Evolutionary conservation across 106 monocot species (phyloP).

Genomic region (Acorus calamus): DNA sequence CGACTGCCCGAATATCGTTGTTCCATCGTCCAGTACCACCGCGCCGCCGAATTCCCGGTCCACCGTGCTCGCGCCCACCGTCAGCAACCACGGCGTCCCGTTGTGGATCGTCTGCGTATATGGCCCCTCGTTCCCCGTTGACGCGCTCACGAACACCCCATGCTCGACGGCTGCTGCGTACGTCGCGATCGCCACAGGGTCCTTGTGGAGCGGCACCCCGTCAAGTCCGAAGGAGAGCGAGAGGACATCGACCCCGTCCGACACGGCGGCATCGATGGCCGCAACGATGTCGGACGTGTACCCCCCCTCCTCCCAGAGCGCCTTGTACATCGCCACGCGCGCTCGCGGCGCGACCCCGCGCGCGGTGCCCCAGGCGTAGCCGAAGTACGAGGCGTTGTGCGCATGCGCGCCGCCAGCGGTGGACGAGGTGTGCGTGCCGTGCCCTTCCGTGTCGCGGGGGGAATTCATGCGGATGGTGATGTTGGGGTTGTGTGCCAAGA

Average conservation of each 20-base stretch:
- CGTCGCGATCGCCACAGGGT: constrained; percentile 53
- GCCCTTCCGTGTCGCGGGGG: constrained; percentile 52
- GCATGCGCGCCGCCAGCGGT: constrained; percentile 50
- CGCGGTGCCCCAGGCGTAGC: constrained; percentile 44
- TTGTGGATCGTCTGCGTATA: constrained; percentile 32
- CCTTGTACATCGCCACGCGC: constrained; percentile 58
- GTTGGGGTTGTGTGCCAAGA: too few species aligned
- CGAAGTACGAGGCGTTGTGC: constrained; percentile 32
- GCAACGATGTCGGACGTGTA: constrained; percentile 54
- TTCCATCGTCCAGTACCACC: constrained; percentile 26
- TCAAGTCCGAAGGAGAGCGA: constrained; percentile 56
- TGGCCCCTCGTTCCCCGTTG: constrained; percentile 59
- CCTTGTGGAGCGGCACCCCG: constrained; percentile 31
- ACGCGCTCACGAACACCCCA: constrained; percentile 53
- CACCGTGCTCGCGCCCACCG: constrained; percentile 54
- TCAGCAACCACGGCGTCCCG: constrained; percentile 56
- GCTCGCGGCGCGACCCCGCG: constrained; percentile 55
- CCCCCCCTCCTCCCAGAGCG: constrained; percentile 27
- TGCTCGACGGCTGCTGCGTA: constrained; percentile 41
- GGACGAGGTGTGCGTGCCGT: constrained; percentile 86
- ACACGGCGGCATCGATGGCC: constrained; percentile 41
- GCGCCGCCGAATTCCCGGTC: constrained; percentile 41
- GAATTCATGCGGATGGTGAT: constrained; percentile 27
- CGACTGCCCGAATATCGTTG: constrained; percentile 28
- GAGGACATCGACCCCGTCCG: constrained; percentile 66